Evolutionary conservation across 2,329 filamentous ascomycete genomes (phyloP).

Genomic region (Phialocephala sp.): DNA sequence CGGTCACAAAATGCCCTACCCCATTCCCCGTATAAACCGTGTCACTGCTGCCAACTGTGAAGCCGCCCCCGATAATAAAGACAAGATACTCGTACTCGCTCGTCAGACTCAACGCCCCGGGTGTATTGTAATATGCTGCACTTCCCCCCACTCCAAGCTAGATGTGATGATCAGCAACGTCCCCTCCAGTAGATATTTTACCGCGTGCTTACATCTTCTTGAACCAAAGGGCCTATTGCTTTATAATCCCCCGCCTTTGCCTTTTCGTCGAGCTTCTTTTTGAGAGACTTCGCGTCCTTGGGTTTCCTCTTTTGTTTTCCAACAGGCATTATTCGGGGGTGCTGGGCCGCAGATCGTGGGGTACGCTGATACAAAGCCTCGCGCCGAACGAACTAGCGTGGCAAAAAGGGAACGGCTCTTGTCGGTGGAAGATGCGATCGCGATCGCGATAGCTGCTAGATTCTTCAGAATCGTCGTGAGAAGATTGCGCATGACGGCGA

Average conservation of each 20-base stretch:
- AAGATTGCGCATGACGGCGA: slow-evolving; percentile 9
- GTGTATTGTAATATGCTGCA: slow-evolving; percentile 7
- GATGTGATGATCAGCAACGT: slow-evolving; percentile 16
- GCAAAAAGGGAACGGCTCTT: slow-evolving; percentile 13
- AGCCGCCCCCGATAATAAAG: slow-evolving; percentile 17
- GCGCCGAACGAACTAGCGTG: slow-evolving; percentile 1
- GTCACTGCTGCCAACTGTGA: slow-evolving; percentile 45
- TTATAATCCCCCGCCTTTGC: slow-evolving; percentile 16
- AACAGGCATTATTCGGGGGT: slow-evolving; percentile 24
- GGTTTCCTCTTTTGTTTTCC: slow-evolving; percentile 8
- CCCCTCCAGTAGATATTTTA: slow-evolving; percentile 13
- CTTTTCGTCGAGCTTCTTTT: slow-evolving; percentile 18
- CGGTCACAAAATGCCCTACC: slow-evolving; percentile 13
- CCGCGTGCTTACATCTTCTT: slow-evolving; percentile 22
- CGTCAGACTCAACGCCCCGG: not conserved
- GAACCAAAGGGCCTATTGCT: slow-evolving; percentile 16
- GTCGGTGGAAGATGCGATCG: slow-evolving; percentile 12
- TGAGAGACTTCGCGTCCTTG: slow-evolving; percentile 19
- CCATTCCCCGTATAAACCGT: slow-evolving; percentile 18
- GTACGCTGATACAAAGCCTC: slow-evolving; percentile 19
- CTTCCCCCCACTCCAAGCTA: slow-evolving; percentile 16
- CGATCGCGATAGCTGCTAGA: slow-evolving; percentile 18
- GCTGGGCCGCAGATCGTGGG: no score
- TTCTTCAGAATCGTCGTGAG: slow-evolving; percentile 19
- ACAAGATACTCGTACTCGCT: slow-evolving; percentile 14